Conservation (phyloP, 2,329 filamentous ascomycete genomes). For the Pezicula carpinea region DNA sequence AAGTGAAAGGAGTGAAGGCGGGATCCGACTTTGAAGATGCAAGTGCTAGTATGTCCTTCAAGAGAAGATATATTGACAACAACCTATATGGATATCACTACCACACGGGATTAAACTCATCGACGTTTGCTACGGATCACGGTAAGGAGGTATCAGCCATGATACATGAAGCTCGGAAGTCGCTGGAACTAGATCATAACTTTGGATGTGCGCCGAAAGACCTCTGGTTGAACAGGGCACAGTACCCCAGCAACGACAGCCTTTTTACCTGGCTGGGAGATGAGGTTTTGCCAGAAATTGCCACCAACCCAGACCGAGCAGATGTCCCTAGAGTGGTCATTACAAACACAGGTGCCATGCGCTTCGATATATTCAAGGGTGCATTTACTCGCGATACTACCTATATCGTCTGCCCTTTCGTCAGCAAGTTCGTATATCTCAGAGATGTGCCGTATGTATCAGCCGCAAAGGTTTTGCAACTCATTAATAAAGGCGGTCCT, state of each 20-base stretch:
- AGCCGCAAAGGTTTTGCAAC: slow-evolving; percentile 62
- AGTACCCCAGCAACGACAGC: slow-evolving; percentile 68
- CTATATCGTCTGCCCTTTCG: slow-evolving; percentile 84
- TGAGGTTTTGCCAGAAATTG: slow-evolving; percentile 65
- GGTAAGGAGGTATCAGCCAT: slow-evolving; percentile 67
- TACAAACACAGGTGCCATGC: slow-evolving; percentile 84
- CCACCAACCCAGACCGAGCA: slow-evolving; percentile 52
- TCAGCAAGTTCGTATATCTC: slow-evolving; percentile 70
- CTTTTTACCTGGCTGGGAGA: slow-evolving; percentile 79
- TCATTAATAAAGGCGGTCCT: slow-evolving; percentile 51
- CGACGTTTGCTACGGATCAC: slow-evolving; percentile 70
- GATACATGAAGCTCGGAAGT: slow-evolving; percentile 66
- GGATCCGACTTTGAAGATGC: slow-evolving; percentile 26
- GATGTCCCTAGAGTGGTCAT: slow-evolving; percentile 66
- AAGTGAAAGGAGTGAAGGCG: slow-evolving; percentile 23
- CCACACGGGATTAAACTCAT: slow-evolving; percentile 68
- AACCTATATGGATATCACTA: slow-evolving; percentile 81
- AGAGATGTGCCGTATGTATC: slow-evolving; percentile 75
- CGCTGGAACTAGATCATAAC: slow-evolving; percentile 64
- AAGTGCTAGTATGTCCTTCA: slow-evolving; percentile 52
- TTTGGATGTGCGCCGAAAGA: slow-evolving; percentile 81
- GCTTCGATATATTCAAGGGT: slow-evolving; percentile 94
- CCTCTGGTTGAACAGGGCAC: slow-evolving; percentile 76
- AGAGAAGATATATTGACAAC: slow-evolving; percentile 86
- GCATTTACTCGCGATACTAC: slow-evolving; percentile 84